Evolutionary conservation across 2,329 filamentous ascomycete genomes (phyloP).

Genomic region (Pseudogymnoascus sp.): DNA sequence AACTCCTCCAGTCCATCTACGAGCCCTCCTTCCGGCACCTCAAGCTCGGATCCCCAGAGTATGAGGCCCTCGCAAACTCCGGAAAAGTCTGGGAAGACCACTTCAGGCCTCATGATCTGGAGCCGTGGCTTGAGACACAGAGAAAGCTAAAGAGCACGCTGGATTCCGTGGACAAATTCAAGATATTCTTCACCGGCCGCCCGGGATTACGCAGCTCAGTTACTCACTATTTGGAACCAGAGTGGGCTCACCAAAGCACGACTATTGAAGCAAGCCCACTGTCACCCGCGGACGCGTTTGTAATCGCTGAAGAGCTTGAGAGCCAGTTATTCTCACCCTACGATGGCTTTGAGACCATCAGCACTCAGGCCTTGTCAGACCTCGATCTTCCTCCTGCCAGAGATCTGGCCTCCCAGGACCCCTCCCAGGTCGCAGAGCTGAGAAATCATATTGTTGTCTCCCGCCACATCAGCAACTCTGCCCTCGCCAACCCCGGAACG

Average conservation of each 20-base stretch:
- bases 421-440: constrained; percentile 16
- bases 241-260: constrained; percentile 23
- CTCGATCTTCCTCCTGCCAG: constrained; percentile 10
- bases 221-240: constrained; percentile 9
- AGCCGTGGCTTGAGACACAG: constrained; percentile 12
- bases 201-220: constrained; percentile 12
- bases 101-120: constrained; percentile 17
- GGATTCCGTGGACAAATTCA: constrained; percentile 11
- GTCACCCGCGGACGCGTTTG: constrained; percentile 10
- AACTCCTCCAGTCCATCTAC: neutral
- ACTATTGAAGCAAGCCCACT: constrained; percentile 21
- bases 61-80: constrained; percentile 18
- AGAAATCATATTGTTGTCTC: constrained; percentile 22
- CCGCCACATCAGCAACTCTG: constrained; percentile 19
- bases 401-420: constrained; percentile 10
- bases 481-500: constrained; percentile 14
- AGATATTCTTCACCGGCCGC: constrained; percentile 4
- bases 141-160: constrained; percentile 10
- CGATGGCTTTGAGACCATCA: constrained; percentile 7
- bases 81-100: constrained; percentile 22
- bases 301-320: constrained; percentile 13
- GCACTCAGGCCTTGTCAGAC: constrained; percentile 9
- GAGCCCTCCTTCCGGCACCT: neutral
- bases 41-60: constrained; percentile 14
- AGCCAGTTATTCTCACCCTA: constrained; percentile 5